Evolutionary conservation across 148 eudicot species (phyloP).

Genomic region (Suaeda aralocaspica): DNA sequence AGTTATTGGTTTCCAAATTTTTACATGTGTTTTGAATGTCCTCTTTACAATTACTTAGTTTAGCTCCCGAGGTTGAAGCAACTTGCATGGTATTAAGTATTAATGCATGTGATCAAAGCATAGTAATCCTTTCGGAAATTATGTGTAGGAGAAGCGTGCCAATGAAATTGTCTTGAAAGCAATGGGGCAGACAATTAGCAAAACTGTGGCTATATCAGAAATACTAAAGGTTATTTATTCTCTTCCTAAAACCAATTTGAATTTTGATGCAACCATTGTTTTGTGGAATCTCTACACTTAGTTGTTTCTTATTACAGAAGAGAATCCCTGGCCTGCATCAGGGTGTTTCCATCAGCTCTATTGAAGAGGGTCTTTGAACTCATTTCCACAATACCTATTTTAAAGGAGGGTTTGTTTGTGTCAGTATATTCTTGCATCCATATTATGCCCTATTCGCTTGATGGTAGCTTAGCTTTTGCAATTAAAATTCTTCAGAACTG

Average conservation of each 20-base stretch:
- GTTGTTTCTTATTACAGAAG: slow-evolving; percentile 45
- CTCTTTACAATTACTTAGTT: neutral
- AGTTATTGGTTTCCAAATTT: no score
- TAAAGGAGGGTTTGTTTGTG: no score
- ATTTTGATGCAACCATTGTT: neutral
- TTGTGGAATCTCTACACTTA: neutral
- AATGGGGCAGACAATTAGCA: slow-evolving; percentile 97
- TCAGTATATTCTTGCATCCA: no score
- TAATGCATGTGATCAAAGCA: neutral
- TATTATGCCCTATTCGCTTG: no score
- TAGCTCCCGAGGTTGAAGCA: neutral
- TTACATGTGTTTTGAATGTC: neutral
- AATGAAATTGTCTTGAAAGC: slow-evolving; percentile 89
- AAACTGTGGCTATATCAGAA: slow-evolving; percentile 87
- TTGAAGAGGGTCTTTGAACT: slow-evolving; percentile 99
- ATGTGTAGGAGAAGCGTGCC: slow-evolving; percentile 59
- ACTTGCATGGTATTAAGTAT: no score
- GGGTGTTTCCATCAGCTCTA: slow-evolving; percentile 75
- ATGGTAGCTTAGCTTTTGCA: no score
- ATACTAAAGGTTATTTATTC: slow-evolving; percentile 58
- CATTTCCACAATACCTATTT: no score
- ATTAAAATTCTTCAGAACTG: no score
- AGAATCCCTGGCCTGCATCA: slow-evolving; percentile 76
- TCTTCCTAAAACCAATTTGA: neutral
- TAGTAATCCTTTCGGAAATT: neutral